Conservation (phyloP, 176 grass and related monocot species). For the Oryza nivara region DNA sequence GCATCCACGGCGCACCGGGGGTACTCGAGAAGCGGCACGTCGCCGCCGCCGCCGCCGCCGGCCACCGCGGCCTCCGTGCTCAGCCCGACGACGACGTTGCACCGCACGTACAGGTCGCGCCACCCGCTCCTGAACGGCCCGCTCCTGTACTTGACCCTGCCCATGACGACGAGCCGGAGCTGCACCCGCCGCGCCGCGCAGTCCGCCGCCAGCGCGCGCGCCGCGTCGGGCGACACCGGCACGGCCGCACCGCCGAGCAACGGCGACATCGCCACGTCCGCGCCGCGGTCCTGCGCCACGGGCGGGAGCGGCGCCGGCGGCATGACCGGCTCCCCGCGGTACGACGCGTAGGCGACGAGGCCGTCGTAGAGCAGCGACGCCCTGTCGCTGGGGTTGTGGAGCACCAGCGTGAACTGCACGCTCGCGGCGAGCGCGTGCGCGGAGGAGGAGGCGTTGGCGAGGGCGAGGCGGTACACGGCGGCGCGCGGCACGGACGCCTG, state of each 20-base stretch:
- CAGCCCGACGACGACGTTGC: conserved; percentile 52
- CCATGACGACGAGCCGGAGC: conserved; percentile 65
- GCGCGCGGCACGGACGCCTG: conserved; percentile 51
- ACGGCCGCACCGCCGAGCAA: conserved; percentile 47
- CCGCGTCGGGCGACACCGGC: conserved; percentile 57
- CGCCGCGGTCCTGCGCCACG: conserved; percentile 53
- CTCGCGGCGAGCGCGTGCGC: conserved; percentile 14
- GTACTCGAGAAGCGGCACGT: conserved; percentile 68
- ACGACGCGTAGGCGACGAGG: conserved; percentile 50
- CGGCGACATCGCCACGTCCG: conserved; percentile 52
- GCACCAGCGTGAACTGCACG: conserved; percentile 61
- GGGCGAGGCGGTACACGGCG: conserved; percentile 53
- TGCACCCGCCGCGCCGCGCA: conserved; percentile 51
- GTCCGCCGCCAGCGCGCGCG: conserved; percentile 52
- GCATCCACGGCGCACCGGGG: conserved; percentile 61
- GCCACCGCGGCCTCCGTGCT: conserved; percentile 27
- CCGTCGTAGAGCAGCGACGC: conserved; percentile 55
- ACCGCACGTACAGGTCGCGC: conserved; percentile 67
- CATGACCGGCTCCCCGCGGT: conserved; percentile 58
- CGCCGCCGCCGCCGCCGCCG: background rate
- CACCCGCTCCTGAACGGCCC: conserved; percentile 61
- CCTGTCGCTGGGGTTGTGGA: conserved; percentile 79
- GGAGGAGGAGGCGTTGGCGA: background rate
- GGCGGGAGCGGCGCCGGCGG: conserved; percentile 53
- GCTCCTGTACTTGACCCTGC: conserved; percentile 60